A percentile compares a stretch with the other conserved stretches of the same genome.
phyloP scores from a whole-genome alignment of 331 rosid genomes.

The Rosa hybrid region DNA sequence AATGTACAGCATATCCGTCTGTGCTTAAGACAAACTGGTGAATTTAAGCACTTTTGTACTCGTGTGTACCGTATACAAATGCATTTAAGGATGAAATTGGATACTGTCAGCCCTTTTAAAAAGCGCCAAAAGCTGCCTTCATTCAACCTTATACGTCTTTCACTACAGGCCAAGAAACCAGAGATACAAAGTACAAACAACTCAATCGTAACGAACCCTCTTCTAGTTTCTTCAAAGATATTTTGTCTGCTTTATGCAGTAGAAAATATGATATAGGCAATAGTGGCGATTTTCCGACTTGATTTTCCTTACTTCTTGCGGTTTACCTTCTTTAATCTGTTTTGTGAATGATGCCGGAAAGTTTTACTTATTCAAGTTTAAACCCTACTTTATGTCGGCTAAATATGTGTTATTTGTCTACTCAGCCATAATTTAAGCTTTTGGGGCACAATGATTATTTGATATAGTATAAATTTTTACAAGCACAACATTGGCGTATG shows the following conservation, averaged over 20 bases:
- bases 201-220: neutral
- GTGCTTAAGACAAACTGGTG: slow-evolving; percentile 26
- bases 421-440: too few species aligned
- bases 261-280: neutral
- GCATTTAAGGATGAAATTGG: slow-evolving; percentile 37
- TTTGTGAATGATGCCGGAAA: neutral
- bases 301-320: neutral
- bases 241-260: neutral
- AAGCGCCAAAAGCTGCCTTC: neutral
- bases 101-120: neutral
- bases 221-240: neutral
- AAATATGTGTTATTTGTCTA: too few species aligned
- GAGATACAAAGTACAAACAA: too few species aligned
- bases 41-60: slow-evolving; percentile 34
- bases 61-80: neutral
- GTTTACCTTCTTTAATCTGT: neutral
- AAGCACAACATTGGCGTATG: too few species aligned
- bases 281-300: neutral
- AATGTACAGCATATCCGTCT: neutral
- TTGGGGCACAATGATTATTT: too few species aligned
- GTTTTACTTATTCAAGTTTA: neutral
- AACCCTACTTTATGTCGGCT: too few species aligned
- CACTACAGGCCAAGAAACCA: too few species aligned
- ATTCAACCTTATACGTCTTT: too few species aligned
- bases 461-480: too few species aligned